Conservation (phyloP, 2,329 filamentous ascomycete species). For the Endoconidiophora laricicola region DNA sequence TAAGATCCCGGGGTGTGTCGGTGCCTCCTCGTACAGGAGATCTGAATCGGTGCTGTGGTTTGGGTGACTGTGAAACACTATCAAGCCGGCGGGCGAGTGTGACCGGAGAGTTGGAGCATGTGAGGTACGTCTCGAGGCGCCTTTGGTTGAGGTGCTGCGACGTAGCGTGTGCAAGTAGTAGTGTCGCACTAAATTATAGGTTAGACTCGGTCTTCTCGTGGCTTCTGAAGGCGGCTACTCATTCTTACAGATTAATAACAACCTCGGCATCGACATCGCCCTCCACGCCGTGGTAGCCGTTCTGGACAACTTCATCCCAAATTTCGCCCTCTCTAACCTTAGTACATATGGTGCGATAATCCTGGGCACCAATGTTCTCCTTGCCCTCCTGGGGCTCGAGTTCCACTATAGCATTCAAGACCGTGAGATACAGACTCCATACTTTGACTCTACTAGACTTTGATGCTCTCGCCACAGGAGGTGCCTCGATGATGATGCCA, state of each 20-base stretch:
- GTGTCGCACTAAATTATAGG: conserved; percentile 48
- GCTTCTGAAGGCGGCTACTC: background rate
- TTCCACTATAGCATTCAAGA: conserved; percentile 80
- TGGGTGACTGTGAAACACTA: conserved; percentile 22
- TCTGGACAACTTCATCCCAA: conserved; percentile 84
- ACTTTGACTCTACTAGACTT: conserved; percentile 79
- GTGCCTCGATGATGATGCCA: conserved; percentile 33
- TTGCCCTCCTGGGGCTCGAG: conserved; percentile 83
- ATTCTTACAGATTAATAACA: conserved; percentile 63
- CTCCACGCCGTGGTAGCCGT: conserved; percentile 77
- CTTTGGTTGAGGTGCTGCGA: conserved; percentile 73
- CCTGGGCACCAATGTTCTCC: conserved; percentile 65
- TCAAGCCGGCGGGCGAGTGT: conserved; percentile 51
- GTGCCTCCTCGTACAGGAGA: conserved; percentile 43
- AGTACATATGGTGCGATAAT: conserved; percentile 66
- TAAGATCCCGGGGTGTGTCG: conserved; percentile 69
- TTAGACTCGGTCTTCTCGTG: background rate
- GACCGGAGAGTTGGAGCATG: conserved; percentile 43
- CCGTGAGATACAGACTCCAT: conserved; percentile 91
- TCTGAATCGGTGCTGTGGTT: conserved; percentile 23
- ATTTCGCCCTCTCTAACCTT: conserved; percentile 78
- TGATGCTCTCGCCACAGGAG: conserved; percentile 65
- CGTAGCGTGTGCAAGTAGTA: conserved; percentile 77
- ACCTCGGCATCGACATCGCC: conserved; percentile 90
- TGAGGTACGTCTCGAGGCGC: conserved; percentile 74